Base-by-base conservation (phyloP, 2,329 filamentous ascomycete species). In the Monilinia vaccinii-corymbosi region DNA sequence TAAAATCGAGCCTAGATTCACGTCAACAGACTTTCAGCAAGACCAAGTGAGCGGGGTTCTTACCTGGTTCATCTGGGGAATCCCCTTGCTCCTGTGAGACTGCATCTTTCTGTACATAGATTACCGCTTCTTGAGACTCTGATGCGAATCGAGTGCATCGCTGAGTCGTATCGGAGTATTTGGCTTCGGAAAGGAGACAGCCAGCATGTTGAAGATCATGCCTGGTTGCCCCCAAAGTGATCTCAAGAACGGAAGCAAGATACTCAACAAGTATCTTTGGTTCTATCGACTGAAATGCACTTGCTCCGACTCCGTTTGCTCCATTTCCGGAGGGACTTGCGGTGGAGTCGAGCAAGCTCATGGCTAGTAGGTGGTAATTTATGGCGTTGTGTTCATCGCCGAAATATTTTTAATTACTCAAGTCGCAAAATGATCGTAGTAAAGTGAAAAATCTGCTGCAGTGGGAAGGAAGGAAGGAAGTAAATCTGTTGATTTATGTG, bases 131-230 rank as follows among this genome's bases (percentile, higher is more conserved):
- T 76, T 96, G 91, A 61, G 88, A 81, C 75, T 99, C 95, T 63
- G 86, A 85, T 61, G 91, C 91, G 75, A 97, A 97, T 69, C 92
- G 87, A 66, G 85, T 85, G 75, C 93, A 97, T 77, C 91, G 84
- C 72, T 91, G 86, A 60, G 96, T 77, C 8, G 94, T 97, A 69
- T 97, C 93, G 58, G 80, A 77, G 67, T 90, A 82, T 67, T 81
- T 83, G 60, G 79, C 75, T 69, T 85, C 80, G 61, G 91, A 91
- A 63, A 99, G 80, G 74, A 99, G 79, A 77, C 90, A 97, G 64
- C 89, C 91, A 18, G 85, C 78, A 65, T 83, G 82, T 73, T 93
- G 85, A 58, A 99, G 83, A 71, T 99, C 93, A 64, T 84, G 79
- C 71, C 85, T 84, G 60, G 83, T 83, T 68, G 89, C 88, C 66